Evolutionary conservation across 805 yeast genomes (phyloP).

Genomic region (Clavispora fructus): DNA sequence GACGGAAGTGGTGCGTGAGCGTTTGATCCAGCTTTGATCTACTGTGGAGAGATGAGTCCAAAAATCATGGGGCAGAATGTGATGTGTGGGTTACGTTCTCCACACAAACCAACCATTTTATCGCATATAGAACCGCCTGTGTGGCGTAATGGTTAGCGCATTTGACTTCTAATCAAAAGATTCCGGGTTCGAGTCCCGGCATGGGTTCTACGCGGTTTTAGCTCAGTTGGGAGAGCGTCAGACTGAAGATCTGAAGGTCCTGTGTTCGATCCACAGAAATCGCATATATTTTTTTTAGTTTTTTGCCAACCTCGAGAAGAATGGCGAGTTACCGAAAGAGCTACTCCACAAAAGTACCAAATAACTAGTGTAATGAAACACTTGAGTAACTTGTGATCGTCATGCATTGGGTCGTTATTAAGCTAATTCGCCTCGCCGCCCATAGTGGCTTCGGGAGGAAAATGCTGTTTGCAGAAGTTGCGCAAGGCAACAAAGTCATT

Average conservation of each 20-base stretch:
- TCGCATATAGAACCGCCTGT: constrained; percentile 8
- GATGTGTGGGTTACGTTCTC: neutral
- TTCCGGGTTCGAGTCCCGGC: constrained; percentile 20
- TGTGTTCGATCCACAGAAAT: constrained; percentile 19
- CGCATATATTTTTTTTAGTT: constrained; percentile 8
- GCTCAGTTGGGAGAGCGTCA: constrained; percentile 20
- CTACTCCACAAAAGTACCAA: too few species aligned
- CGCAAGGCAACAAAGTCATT: constrained; percentile 29
- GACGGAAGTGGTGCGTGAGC: too few species aligned
- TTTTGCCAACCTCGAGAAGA: too few species aligned
- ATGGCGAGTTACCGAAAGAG: too few species aligned
- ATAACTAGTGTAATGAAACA: too few species aligned
- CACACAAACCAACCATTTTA: neutral
- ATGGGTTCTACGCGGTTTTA: constrained; percentile 22
- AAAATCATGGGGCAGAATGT: too few species aligned
- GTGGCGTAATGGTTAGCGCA: constrained; percentile 19
- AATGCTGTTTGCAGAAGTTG: constrained; percentile 15
- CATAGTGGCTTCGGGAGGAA: neutral
- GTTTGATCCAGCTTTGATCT: too few species aligned
- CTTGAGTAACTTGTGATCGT: neutral
- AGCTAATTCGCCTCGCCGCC: neutral
- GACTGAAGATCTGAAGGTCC: constrained; percentile 24
- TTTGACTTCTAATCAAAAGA: constrained; percentile 18
- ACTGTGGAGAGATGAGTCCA: too few species aligned
- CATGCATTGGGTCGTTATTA: neutral